Percentiles rank a stretch among this genome's conserved stretches.
These are phyloP conservation scores for Marchantia paleacea DNA, from an alignment of 225 moss, liverwort and hornwort genomes.

Conservation along the genomic window DNA sequence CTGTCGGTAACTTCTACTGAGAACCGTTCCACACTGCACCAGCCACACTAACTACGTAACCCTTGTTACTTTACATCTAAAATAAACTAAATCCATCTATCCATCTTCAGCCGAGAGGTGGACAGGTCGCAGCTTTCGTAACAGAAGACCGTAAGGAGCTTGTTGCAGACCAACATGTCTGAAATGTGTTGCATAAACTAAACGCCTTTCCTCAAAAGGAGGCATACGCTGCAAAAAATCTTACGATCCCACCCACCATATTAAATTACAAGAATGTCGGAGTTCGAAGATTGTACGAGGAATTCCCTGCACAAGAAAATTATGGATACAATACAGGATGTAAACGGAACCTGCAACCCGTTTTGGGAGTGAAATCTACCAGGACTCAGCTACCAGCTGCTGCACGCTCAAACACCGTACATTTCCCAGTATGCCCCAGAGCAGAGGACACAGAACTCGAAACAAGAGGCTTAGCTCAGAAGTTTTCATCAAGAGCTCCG, in stretches of 20 bases:
- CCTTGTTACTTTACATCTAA: neutral
- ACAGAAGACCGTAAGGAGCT: neutral
- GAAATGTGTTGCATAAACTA: neutral
- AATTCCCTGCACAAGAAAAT: conserved; percentile 14
- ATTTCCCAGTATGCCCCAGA: too few relatives aligned
- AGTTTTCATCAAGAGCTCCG: too few relatives aligned
- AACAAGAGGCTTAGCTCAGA: too few relatives aligned
- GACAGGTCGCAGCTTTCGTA: neutral
- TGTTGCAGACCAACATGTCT: neutral
- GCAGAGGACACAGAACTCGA: too few relatives aligned
- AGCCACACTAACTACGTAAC: neutral
- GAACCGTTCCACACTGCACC: too few relatives aligned
- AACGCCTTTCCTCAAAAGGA: neutral
- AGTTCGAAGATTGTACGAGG: conserved; percentile 4
- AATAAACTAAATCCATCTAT: neutral
- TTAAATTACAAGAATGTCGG: neutral
- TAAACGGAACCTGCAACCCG: neutral
- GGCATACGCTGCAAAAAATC: neutral
- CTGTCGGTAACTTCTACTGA: neutral
- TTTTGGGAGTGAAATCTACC: neutral
- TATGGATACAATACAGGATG: conserved; percentile 5
- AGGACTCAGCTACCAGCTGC: too few relatives aligned
- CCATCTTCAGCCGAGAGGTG: too few relatives aligned
- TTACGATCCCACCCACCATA: neutral
- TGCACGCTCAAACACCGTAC: too few relatives aligned